phyloP scores from a whole-genome alignment of 306 rosid species.

The Arachis hypogaea region DNA sequence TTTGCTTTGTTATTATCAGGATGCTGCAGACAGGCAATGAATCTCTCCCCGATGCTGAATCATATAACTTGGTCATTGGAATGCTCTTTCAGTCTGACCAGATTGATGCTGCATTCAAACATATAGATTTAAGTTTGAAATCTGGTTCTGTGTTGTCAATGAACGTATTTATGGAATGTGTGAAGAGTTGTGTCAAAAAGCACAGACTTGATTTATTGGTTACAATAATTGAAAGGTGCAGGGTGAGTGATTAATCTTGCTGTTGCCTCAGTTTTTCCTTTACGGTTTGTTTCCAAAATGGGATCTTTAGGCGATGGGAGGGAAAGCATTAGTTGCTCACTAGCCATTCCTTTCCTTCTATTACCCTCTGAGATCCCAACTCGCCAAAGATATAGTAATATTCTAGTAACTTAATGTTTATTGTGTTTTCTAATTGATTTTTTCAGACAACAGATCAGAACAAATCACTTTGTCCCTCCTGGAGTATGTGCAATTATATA shows the following conservation, averaged over 20 bases:
- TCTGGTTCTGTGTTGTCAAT: slow-evolving; percentile 66
- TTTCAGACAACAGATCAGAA: slow-evolving; percentile 81
- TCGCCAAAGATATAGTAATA: background rate
- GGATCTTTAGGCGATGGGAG: no score
- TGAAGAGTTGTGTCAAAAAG: slow-evolving; percentile 52
- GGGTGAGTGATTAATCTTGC: slow-evolving; percentile 54
- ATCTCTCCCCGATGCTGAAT: slow-evolving; percentile 78
- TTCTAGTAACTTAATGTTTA: slow-evolving; percentile 29
- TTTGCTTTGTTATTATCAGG: slow-evolving; percentile 56
- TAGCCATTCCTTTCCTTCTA: no score
- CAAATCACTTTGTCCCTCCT: slow-evolving; percentile 92
- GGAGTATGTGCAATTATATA: slow-evolving; percentile 70
- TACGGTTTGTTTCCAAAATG: background rate
- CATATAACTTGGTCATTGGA: slow-evolving; percentile 73
- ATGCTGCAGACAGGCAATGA: slow-evolving; percentile 81
- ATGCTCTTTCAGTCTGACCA: slow-evolving; percentile 61
- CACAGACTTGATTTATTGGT: slow-evolving; percentile 81
- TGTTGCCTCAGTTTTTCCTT: slow-evolving; percentile 25
- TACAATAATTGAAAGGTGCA: slow-evolving; percentile 80
- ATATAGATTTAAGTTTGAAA: slow-evolving; percentile 71
- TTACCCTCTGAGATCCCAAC: no score
- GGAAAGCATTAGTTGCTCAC: no score
- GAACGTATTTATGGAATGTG: slow-evolving; percentile 63
- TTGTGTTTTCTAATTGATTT: slow-evolving; percentile 40
- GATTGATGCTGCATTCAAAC: slow-evolving; percentile 74